Evolutionary conservation across 1,284 basidiomycete genomes (phyloP).

Genomic region (Naganishia liquefaciens): DNA sequence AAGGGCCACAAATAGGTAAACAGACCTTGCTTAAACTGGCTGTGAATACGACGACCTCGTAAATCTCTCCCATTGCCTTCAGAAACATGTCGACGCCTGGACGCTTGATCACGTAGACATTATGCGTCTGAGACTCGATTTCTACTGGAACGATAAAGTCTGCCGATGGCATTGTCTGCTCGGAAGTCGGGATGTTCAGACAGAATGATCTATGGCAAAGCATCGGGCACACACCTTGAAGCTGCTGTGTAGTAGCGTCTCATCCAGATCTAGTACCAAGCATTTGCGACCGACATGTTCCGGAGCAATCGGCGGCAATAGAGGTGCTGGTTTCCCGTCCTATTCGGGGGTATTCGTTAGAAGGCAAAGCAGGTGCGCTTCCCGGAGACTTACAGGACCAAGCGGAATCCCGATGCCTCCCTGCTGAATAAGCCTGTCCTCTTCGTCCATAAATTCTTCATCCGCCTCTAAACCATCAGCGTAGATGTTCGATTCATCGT

Average conservation of each 20-base stretch:
- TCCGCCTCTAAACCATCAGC: conserved; percentile 47
- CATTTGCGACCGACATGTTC: conserved; percentile 84
- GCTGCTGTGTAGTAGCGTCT: conserved; percentile 90
- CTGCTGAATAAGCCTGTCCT: conserved; percentile 72
- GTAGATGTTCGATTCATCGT: conserved; percentile 53
- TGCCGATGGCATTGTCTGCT: conserved; percentile 85
- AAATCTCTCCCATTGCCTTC: conserved; percentile 95
- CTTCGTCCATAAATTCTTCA: conserved; percentile 68
- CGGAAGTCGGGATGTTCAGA: conserved; percentile 27
- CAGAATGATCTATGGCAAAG: background rate
- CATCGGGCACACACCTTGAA: conserved; percentile 69
- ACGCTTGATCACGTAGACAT: conserved; percentile 98
- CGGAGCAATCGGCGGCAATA: conserved; percentile 73
- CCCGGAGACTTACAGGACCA: conserved; percentile 62
- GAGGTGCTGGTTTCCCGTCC: conserved; percentile 80
- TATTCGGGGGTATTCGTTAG: conserved; percentile 44
- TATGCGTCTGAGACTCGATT: conserved; percentile 97
- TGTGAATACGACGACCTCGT: conserved; percentile 97
- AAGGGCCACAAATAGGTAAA: conserved; percentile 12
- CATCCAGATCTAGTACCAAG: conserved; percentile 90
- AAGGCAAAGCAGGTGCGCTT: conserved; percentile 1
- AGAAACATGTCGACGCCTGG: conserved; percentile 97
- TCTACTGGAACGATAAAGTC: conserved; percentile 99
- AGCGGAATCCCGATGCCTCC: conserved; percentile 81
- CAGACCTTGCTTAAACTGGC: conserved; percentile 91